These are phyloP conservation scores for Drechslerella dactyloides DNA, from an alignment of 2,329 filamentous ascomycete genomes.

Conservation along the genomic window DNA sequence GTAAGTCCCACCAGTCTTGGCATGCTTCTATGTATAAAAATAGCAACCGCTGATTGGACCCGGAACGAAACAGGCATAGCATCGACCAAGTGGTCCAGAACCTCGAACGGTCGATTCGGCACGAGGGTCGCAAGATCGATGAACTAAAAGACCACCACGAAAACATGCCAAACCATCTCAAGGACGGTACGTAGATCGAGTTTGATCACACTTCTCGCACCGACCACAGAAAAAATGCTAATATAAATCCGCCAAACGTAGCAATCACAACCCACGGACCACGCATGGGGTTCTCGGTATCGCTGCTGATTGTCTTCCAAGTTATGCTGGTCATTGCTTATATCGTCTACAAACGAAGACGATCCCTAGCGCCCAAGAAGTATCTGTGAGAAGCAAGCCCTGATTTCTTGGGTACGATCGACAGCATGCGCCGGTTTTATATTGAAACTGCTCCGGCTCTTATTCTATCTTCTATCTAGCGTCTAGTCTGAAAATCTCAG, in stretches of 20 bases:
- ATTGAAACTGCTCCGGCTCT: not conserved
- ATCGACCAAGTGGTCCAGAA: conserved; percentile 28
- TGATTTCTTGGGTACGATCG: not conserved
- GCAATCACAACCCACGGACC: conserved; percentile 64
- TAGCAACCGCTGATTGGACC: not conserved
- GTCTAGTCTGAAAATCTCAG: too few species aligned
- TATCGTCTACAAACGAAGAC: conserved; percentile 78
- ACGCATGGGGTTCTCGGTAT: conserved; percentile 69
- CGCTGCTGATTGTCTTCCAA: conserved; percentile 77
- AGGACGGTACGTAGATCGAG: conserved; percentile 22
- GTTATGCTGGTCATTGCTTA: conserved; percentile 72
- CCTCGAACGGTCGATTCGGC: conserved; percentile 36
- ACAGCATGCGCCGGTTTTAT: not conserved
- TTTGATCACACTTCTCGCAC: not conserved
- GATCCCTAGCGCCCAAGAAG: conserved; percentile 83
- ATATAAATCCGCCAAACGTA: conserved; percentile 8
- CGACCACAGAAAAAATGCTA: conserved; percentile 11
- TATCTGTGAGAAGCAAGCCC: conserved; percentile 68
- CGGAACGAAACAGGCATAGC: conserved; percentile 10
- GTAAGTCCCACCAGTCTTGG: conserved; percentile 12
- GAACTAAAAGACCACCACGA: conserved; percentile 41
- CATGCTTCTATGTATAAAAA: not conserved
- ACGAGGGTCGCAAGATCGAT: conserved; percentile 40
- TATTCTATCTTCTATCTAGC: too few species aligned
- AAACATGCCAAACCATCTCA: conserved; percentile 31